phyloP scores from a whole-genome alignment of 345 rosid genomes.

The Aurinia saxatilis region DNA sequence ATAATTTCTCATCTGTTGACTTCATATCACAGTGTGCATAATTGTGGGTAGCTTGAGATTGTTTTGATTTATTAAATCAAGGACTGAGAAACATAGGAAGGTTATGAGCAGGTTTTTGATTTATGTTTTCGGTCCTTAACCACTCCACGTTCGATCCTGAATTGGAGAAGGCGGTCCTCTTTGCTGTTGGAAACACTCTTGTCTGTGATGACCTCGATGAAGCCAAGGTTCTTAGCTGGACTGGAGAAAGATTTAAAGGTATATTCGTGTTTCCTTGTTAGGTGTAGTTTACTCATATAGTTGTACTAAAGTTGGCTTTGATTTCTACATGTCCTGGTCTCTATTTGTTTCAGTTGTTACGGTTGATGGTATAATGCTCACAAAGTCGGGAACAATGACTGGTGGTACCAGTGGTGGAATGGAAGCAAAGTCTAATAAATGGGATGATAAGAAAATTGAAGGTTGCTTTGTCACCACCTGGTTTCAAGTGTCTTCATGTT shows the following conservation, averaged over 20 bases:
- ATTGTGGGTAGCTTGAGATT: constrained; percentile 13
- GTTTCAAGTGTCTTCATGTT: constrained; percentile 19
- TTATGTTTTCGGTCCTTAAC: constrained; percentile 53
- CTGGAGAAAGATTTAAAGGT: constrained; percentile 92
- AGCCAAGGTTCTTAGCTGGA: constrained; percentile 94
- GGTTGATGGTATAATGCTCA: constrained; percentile 84
- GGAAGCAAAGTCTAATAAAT: constrained; percentile 94
- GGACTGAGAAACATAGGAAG: not conserved
- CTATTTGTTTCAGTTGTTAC: constrained; percentile 68
- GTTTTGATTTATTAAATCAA: constrained; percentile 8
- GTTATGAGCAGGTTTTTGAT: constrained; percentile 1
- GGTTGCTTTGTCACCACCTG: constrained; percentile 38
- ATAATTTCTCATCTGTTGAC: not conserved
- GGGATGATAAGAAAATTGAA: constrained; percentile 96
- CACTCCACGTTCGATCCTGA: constrained; percentile 66
- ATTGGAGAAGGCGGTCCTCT: constrained; percentile 86
- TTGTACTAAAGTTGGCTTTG: constrained; percentile 7
- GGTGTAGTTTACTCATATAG: constrained; percentile 9
- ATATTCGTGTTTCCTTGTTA: constrained; percentile 1
- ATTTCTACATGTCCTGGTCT: constrained; percentile 8
- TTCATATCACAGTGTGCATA: constrained; percentile 10
- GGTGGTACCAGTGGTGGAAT: constrained; percentile 99
- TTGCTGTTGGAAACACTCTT: constrained; percentile 94
- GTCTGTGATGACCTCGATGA: constrained; percentile 96
- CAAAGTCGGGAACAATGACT: constrained; percentile 98